phyloP scores from a whole-genome alignment of 768 basidiomycete species.

The Cytidiella melzeri region DNA sequence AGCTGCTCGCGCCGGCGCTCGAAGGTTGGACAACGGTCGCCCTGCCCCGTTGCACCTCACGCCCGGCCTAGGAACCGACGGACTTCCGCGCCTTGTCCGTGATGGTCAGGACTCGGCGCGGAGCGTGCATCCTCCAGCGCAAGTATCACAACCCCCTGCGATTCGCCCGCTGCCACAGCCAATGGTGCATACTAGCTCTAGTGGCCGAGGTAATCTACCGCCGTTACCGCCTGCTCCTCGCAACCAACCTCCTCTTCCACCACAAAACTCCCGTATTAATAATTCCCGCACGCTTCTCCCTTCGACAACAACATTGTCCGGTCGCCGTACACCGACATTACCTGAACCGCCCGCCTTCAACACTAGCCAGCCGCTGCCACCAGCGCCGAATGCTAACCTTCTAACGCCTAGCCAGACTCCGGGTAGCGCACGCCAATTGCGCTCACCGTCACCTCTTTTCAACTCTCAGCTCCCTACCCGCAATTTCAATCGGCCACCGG shows the following conservation, averaged over 20 bases:
- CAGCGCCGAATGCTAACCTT: slow-evolving; percentile 24
- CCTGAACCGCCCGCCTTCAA: slow-evolving; percentile 37
- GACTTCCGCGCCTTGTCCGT: slow-evolving; percentile 69
- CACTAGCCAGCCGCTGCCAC: slow-evolving; percentile 29
- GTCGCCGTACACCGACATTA: slow-evolving; percentile 53
- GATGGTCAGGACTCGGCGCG: slow-evolving; percentile 53
- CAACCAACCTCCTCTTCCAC: slow-evolving; percentile 43
- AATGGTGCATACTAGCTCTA: slow-evolving; percentile 22
- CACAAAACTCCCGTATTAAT: slow-evolving; percentile 24
- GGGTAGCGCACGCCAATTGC: slow-evolving; percentile 11
- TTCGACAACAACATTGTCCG: slow-evolving; percentile 18
- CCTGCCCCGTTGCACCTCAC: slow-evolving; percentile 81
- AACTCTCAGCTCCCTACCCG: slow-evolving; percentile 32
- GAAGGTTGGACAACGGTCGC: slow-evolving; percentile 54
- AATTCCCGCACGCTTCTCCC: slow-evolving; percentile 20
- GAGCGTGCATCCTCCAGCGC: slow-evolving; percentile 19
- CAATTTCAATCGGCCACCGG: slow-evolving; percentile 25
- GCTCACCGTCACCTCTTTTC: slow-evolving; percentile 28
- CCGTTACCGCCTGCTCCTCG: slow-evolving; percentile 69
- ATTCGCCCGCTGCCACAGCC: slow-evolving; percentile 49
- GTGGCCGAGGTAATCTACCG: slow-evolving; percentile 44
- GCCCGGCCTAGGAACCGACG: slow-evolving; percentile 43
- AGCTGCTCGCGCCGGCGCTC: slow-evolving; percentile 26
- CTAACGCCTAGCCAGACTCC: slow-evolving; percentile 22
- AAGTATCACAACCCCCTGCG: slow-evolving; percentile 2